Evolutionary conservation across 768 basidiomycete genomes (phyloP).

Genomic region (Coprinopsis sp.): DNA sequence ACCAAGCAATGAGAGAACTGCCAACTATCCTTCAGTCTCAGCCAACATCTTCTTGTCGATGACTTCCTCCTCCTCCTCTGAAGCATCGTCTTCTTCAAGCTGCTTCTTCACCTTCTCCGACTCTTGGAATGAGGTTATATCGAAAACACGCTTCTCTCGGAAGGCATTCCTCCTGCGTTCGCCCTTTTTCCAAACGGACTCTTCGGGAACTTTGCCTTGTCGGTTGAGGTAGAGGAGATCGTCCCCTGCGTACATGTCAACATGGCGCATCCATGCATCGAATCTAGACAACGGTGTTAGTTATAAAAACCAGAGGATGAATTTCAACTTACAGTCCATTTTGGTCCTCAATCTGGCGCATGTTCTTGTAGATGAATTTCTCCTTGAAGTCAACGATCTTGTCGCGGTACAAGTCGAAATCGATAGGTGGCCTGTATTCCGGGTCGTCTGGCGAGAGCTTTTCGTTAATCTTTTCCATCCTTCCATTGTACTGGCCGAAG

Average conservation of each 20-base stretch:
- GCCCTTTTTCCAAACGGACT: constrained; percentile 61
- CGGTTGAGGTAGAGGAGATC: constrained; percentile 79
- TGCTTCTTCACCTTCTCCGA: constrained; percentile 27
- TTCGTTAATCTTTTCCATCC: constrained; percentile 45
- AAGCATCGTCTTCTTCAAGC: constrained; percentile 32
- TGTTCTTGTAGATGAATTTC: constrained; percentile 77
- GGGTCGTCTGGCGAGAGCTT: constrained; percentile 48
- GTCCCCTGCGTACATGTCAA: constrained; percentile 71
- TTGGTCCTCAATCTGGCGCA: constrained; percentile 80
- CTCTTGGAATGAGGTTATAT: constrained; percentile 50
- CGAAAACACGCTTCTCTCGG: constrained; percentile 64
- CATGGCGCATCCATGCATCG: constrained; percentile 76
- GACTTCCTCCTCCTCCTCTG: constrained; percentile 32
- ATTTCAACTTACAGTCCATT: constrained; percentile 58
- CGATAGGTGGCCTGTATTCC: constrained; percentile 67
- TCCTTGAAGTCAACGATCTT: constrained; percentile 81
- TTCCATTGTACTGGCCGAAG: constrained; percentile 72
- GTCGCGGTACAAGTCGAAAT: constrained; percentile 63
- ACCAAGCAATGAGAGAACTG: neutral
- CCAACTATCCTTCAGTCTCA: constrained; percentile 43
- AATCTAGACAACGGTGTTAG: constrained; percentile 41
- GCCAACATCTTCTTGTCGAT: constrained; percentile 41
- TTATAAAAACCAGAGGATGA: neutral
- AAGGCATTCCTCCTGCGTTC: constrained; percentile 57
- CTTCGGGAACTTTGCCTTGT: constrained; percentile 69